Base-by-base conservation (phyloP, 495 filamentous ascomycete species). In the Xylaria cubensis region DNA sequence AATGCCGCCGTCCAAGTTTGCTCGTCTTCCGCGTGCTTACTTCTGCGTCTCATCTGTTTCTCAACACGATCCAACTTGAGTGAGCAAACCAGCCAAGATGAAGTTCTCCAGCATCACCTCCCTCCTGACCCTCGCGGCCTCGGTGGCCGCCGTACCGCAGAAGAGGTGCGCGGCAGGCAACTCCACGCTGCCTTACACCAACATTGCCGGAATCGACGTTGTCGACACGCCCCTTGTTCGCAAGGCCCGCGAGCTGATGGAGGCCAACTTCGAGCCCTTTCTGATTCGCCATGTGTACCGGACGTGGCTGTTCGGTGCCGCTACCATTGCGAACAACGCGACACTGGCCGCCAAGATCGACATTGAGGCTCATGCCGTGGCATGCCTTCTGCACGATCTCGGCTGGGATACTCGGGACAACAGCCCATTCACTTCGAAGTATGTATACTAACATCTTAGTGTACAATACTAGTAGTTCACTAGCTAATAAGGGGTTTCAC, bases 311-410 rank as follows among this genome's bases (percentile, higher is more conserved):
- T 83, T 82, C 72, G 83, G 84, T 48, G 64, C 77, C 26, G 68
- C 81, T 17, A 82, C 85, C 59, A 71, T 81, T 48, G 32, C 66
- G 44, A 76, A 83, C 61, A 75, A 82, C 36, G 78, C 79, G 0
- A 72, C 68, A 2, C 75, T 82, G 15, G 36, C 48, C 6, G 21
- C 50, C 19, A 58, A 50, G 24, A 50, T 79, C 29, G 85, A 88
- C 62, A 21, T 61, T 10, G 86, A 88, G 76, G 75, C 79, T 39
- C 80, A 85, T 46, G 82, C 82, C 63, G 69, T 88, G 32, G 72
- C 79, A 4, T 79, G 79, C 5, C 72, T 88, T n/a, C 76, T 88
- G 41, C 87, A 90, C 72, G 87, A 90, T 69, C 69, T 89, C 1
- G 87, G 84, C 9, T 86, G 84, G 84, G 81, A 77, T 58, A 67